Percentiles rank a stretch among this genome's conserved stretches.
These are phyloP conservation scores for Fusarium nanum DNA, from an alignment of 2,329 filamentous ascomycete genomes.

Conservation along the genomic window DNA sequence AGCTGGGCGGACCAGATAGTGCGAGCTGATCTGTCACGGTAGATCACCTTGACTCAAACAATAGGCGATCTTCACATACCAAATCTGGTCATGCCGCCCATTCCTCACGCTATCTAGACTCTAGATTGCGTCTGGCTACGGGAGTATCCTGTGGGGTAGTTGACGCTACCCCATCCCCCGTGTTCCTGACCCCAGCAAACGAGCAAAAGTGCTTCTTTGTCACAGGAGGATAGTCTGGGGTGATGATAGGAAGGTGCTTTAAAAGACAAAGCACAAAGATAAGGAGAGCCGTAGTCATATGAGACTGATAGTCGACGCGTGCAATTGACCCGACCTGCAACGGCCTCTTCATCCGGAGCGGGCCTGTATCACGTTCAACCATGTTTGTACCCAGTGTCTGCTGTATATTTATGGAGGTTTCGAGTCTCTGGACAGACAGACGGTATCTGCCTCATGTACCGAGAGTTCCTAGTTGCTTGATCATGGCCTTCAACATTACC, in stretches of 20 bases:
- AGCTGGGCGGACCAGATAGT: conserved; percentile 12
- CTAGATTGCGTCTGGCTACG: conserved; percentile 21
- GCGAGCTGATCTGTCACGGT: conserved; percentile 23
- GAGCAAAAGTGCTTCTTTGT: conserved; percentile 37
- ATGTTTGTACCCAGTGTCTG: conserved; percentile 34
- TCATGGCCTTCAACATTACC: conserved; percentile 6
- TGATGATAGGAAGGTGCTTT: conserved; percentile 35
- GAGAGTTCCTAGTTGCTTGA: background rate
- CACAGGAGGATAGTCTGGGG: conserved; percentile 40
- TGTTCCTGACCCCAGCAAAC: conserved; percentile 33
- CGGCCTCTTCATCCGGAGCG: background rate
- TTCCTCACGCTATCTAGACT: conserved; percentile 12
- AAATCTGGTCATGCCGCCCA: conserved; percentile 11
- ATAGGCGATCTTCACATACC: conserved; percentile 26
- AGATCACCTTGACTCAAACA: conserved; percentile 38
- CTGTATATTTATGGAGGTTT: conserved; percentile 18
- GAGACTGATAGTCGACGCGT: conserved; percentile 2
- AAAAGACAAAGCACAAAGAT: conserved; percentile 28
- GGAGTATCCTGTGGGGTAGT: conserved; percentile 45
- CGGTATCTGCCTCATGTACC: conserved; percentile 3
- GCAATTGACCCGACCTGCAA: background rate
- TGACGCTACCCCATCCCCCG: conserved; percentile 45
- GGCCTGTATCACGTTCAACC: conserved; percentile 19
- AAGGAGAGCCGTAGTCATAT: conserved; percentile 26
- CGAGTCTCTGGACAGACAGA: conserved; percentile 7